Conservation (phyloP, 2,329 filamentous ascomycete species). For the Knufia fluminis region DNA sequence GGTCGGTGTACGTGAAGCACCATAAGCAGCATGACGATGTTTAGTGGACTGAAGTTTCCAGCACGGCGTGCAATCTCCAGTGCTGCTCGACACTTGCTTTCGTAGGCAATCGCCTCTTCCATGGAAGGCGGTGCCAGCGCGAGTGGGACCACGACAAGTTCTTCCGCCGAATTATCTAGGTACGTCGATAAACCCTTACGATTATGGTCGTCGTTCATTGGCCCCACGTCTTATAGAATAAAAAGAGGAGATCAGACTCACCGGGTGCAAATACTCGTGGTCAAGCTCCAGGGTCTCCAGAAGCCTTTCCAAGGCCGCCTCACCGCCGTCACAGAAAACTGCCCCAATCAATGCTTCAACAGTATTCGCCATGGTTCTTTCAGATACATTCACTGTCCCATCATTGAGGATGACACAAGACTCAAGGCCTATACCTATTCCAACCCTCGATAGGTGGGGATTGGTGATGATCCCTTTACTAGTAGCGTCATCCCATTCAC, state of each 20-base stretch:
- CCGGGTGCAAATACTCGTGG: slow-evolving; percentile 3
- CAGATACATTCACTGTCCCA: slow-evolving; percentile 14
- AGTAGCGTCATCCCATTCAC: slow-evolving; percentile 5
- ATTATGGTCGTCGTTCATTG: no score
- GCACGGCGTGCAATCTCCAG: no score
- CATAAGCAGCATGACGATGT: no score
- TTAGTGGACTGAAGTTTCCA: no score
- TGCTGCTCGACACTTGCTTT: no score
- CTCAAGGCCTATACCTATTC: neutral
- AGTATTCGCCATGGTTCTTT: slow-evolving; percentile 24
- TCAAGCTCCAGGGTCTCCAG: slow-evolving; percentile 1
- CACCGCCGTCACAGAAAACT: slow-evolving; percentile 25
- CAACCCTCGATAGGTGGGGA: slow-evolving; percentile 1
- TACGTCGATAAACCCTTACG: no score
- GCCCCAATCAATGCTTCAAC: slow-evolving; percentile 31
- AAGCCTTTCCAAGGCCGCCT: slow-evolving; percentile 1
- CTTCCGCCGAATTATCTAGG: no score
- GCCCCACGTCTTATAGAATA: neutral
- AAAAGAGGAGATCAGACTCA: neutral
- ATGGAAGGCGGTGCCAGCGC: no score
- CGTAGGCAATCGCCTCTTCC: no score
- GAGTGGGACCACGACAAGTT: no score
- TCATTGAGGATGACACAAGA: slow-evolving; percentile 8
- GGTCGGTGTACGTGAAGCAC: no score
- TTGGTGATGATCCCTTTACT: slow-evolving; percentile 5